Base-by-base conservation (phyloP, 768 basidiomycete genomes). In the Heimioporus sp. region DNA sequence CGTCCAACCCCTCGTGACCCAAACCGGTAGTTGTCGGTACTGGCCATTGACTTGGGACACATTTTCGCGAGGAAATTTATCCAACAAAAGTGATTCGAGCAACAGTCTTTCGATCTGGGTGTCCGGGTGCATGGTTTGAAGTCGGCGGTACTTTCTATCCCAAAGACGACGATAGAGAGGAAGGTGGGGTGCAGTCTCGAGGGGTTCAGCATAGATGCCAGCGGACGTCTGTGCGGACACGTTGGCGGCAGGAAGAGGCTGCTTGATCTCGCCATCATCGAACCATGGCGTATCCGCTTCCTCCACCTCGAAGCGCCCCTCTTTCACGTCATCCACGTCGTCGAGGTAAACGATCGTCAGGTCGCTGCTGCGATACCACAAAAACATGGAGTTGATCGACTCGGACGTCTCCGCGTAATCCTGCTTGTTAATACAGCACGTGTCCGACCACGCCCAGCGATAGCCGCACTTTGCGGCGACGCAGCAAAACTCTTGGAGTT, bases 391-490 rank as follows among this genome's bases (percentile, higher is more conserved):
- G 40, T 66, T 66, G 46, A 66, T 61, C 21, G 66, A 66, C 47
- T 66, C 66, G 4, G 65, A 60, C 28, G 43, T 56, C 45, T 66
- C 65, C 0, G 61, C 56, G 28, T 54, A 61, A 32, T 58, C 53
- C 44, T 43, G 44, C 30, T 68, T 60, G 35, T 66, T 52, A 21
- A 66, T 66, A 12, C 65, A 66, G 41, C 65, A 66, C 10, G 67
- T 68, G 30, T 66, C 65, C 4, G 56, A 42, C 65, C 65, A 66
- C 5, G 62, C 65, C 66, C 66, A 66, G n/a, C 65, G 65, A 46
- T 48, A 66, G 2, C 67, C 65, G 24, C 62, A 68, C 40, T 59
- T 66, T 1, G 65, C 67, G 6, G 59, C 59, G 8, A 53, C 15
- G 21, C 65, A 69, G 37, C 67, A 66, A 30, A 62, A 68, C 12